Evolutionary conservation across 208 protist species (phyloP), one percentile per base, ranked within the genome.

Genomic region (Leishmania tarentolae): DNA sequence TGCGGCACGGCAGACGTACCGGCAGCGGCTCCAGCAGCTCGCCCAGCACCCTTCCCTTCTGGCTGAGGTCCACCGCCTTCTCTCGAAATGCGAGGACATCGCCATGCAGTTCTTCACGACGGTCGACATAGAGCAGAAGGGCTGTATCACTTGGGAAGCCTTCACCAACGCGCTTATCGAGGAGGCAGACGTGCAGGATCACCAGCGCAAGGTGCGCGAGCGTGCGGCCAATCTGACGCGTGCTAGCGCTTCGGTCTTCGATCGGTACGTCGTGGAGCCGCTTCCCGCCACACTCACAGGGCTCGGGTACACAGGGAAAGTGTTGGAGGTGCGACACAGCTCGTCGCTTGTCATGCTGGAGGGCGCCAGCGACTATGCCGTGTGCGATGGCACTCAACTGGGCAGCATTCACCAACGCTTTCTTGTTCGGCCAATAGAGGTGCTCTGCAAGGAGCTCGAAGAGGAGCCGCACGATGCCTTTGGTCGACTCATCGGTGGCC

Each of bases 161-260:
- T 90, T 96, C 81, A 94, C 89, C 7, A 91, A 91, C 50, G 84
- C 88, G 63, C 85, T 96, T 31, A 93, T 93, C 57, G 92, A 96
- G 81, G 88, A 90, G 65, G 91, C 92, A 4, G 92, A 94, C 66
- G 89, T 93, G 5, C 72, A 75, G 77, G 83, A 87, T 61, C 89
- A 93, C 83, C 91, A 92, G 61, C 80, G 86, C 42, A 86, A 87
- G 61, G 75, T 81, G 74, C 86, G 85, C 46, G 84, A 92, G 68
- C 87, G 93, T n/a, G 89, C 81, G 53, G 83, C 78, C 2, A 79
- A 87, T 78, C 81, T 79, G 44, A 87, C 85, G 15, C 87, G 86
- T 50, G 79, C 83, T 68, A 92, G 82, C 76, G 89, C 91, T 28
- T 90, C 84, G 53, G 88, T 94, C 17, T 94, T 96, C 80, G 92